Evolutionary conservation across 78 protist species (phyloP).

Genomic region (Paratrimastix pyriformis): DNA sequence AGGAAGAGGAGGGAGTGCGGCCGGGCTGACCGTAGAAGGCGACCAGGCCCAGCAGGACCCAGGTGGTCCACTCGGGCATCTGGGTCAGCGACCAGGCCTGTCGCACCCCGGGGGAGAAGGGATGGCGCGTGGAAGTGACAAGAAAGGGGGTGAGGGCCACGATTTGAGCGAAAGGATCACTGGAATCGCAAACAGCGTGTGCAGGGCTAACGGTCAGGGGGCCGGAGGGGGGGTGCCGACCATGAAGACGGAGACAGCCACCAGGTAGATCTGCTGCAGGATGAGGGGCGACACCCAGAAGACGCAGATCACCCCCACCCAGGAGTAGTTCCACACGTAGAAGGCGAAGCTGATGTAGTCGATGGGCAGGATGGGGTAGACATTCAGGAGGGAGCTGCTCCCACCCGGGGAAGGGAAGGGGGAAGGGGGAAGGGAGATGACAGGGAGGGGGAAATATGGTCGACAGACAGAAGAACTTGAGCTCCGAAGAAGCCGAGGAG

Average conservation of each 20-base stretch:
- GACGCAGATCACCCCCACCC: slow-evolving; percentile 63
- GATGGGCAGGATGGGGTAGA: not conserved
- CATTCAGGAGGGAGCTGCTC: not conserved
- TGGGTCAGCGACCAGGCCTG: slow-evolving; percentile 56
- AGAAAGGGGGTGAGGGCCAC: not conserved
- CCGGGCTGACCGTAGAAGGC: slow-evolving; percentile 67
- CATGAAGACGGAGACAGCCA: slow-evolving; percentile 41
- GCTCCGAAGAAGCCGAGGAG: slow-evolving; percentile 3
- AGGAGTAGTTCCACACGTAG: slow-evolving; percentile 64
- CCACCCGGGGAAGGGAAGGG: not conserved
- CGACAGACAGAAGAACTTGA: not conserved
- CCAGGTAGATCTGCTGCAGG: slow-evolving; percentile 60
- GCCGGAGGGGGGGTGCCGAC: too few species aligned
- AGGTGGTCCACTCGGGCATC: slow-evolving; percentile 89
- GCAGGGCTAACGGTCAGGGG: too few species aligned
- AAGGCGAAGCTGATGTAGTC: slow-evolving; percentile 28
- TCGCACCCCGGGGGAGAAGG: not conserved
- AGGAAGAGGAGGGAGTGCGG: too few species aligned
- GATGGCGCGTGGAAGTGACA: not conserved
- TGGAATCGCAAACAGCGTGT: too few species aligned
- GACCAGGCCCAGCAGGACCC: slow-evolving; percentile 63
- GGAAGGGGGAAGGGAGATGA: not conserved
- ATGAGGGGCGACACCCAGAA: slow-evolving; percentile 60
- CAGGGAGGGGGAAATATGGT: not conserved
- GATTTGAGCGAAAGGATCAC: slow-evolving; percentile 34